Conservation (phyloP, 257 asterid species). For the Solanum ossicruentum region DNA sequence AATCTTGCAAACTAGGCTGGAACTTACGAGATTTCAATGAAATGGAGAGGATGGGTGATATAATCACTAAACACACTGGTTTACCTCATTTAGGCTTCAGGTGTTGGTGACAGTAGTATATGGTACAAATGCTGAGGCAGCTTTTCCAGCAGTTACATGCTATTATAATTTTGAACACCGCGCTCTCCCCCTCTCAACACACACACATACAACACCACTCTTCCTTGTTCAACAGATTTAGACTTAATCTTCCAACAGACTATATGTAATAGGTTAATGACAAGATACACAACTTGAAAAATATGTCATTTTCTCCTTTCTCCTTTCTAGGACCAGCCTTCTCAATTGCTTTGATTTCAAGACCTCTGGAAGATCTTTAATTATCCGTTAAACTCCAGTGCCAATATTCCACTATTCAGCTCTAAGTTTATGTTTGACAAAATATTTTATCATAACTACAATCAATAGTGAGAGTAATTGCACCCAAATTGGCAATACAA, state of each 20-base stretch:
- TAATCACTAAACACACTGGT: background rate
- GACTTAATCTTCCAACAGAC: background rate
- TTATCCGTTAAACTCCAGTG: background rate
- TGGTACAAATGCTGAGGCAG: background rate
- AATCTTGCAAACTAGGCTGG: background rate
- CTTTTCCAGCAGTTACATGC: background rate
- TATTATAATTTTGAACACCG: background rate
- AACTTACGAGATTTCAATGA: background rate
- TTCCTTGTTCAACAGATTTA: background rate
- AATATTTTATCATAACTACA: background rate
- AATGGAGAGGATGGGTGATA: background rate
- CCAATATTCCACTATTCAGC: background rate
- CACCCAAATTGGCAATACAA: background rate
- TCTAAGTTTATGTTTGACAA: background rate
- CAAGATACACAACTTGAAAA: background rate
- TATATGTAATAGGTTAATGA: background rate
- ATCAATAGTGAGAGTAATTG: background rate
- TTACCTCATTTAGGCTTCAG: background rate
- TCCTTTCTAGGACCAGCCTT: background rate
- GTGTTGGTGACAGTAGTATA: background rate
- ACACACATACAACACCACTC: background rate
- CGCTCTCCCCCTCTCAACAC: background rate
- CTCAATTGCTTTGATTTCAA: background rate
- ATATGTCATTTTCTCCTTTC: background rate
- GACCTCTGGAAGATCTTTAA: background rate